These are phyloP conservation scores for Salvia miltiorrhiza DNA, from an alignment of 257 asterid genomes.

Conservation along the genomic window DNA sequence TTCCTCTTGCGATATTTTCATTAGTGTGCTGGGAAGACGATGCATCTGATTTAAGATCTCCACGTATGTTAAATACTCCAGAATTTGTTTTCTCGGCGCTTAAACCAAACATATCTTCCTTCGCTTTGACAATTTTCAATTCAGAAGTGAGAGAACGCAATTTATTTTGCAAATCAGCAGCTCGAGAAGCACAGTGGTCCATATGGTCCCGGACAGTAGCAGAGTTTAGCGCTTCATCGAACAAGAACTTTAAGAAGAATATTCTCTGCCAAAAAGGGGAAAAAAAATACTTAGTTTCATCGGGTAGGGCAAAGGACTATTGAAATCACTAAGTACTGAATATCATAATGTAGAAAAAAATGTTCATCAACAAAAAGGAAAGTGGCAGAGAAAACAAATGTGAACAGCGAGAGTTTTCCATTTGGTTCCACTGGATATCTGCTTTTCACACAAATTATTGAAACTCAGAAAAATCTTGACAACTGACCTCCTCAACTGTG, in stretches of 20 bases:
- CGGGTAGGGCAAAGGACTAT: constrained; percentile 1
- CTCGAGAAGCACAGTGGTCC: constrained; percentile 58
- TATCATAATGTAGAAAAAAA: neutral
- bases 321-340: constrained; percentile 14
- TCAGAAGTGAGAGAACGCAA: constrained; percentile 66
- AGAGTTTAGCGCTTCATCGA: constrained; percentile 71
- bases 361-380: neutral
- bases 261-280: constrained; percentile 65
- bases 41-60: constrained; percentile 51
- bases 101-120: constrained; percentile 55
- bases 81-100: constrained; percentile 44
- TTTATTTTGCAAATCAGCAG: constrained; percentile 72
- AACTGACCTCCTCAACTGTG: constrained; percentile 72
- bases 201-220: constrained; percentile 71
- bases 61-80: constrained; percentile 37
- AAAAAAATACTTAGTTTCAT: constrained; percentile 5
- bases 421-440: neutral
- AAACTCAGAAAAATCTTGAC: constrained; percentile 10
- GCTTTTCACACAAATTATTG: neutral
- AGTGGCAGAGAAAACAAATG: neutral
- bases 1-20: constrained; percentile 40
- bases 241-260: constrained; percentile 79
- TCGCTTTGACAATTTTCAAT: constrained; percentile 48
- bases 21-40: constrained; percentile 38
- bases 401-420: neutral